These are phyloP conservation scores for Discostella pseudostelligera DNA, from an alignment of 108 stramenopile genomes.

Conservation along the genomic window DNA sequence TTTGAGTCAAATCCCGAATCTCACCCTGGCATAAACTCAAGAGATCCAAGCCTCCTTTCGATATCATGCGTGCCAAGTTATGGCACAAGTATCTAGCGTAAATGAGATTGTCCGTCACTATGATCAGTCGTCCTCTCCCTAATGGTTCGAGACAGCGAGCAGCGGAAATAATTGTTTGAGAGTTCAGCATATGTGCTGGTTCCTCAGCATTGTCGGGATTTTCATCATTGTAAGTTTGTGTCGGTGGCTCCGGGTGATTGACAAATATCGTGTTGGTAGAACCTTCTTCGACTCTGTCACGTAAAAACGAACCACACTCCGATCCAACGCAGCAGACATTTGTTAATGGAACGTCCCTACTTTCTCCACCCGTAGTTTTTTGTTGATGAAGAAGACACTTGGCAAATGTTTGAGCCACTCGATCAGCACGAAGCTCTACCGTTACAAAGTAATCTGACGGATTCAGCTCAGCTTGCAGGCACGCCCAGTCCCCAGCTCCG, in stretches of 20 bases:
- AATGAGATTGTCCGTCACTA: slow-evolving; percentile 81
- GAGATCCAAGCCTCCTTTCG: slow-evolving; percentile 20
- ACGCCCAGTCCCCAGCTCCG: slow-evolving; percentile 83
- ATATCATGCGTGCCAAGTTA: slow-evolving; percentile 51
- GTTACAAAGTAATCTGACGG: slow-evolving; percentile 66
- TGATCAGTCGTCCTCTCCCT: slow-evolving; percentile 50
- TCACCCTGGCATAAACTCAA: slow-evolving; percentile 18
- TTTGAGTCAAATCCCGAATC: slow-evolving; percentile 23
- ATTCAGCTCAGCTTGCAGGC: slow-evolving; percentile 58
- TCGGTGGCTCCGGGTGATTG: slow-evolving; percentile 89
- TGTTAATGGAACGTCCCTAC: slow-evolving; percentile 30
- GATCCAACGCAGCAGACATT: slow-evolving; percentile 79
- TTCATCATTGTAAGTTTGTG: slow-evolving; percentile 65
- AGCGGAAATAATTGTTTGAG: slow-evolving; percentile 49
- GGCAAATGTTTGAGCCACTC: slow-evolving; percentile 71
- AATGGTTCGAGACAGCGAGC: slow-evolving; percentile 48
- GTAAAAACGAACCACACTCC: slow-evolving; percentile 69
- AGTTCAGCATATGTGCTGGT: slow-evolving; percentile 82
- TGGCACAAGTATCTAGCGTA: slow-evolving; percentile 70
- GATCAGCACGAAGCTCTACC: slow-evolving; percentile 79
- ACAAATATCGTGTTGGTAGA: slow-evolving; percentile 67
- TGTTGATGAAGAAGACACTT: slow-evolving; percentile 41
- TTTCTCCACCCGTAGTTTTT: not conserved
- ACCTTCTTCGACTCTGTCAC: slow-evolving; percentile 38
- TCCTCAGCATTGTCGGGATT: slow-evolving; percentile 54